Evolutionary conservation across 2,329 filamentous ascomycete species (phyloP).

Genomic region (Epichloe typhina): DNA sequence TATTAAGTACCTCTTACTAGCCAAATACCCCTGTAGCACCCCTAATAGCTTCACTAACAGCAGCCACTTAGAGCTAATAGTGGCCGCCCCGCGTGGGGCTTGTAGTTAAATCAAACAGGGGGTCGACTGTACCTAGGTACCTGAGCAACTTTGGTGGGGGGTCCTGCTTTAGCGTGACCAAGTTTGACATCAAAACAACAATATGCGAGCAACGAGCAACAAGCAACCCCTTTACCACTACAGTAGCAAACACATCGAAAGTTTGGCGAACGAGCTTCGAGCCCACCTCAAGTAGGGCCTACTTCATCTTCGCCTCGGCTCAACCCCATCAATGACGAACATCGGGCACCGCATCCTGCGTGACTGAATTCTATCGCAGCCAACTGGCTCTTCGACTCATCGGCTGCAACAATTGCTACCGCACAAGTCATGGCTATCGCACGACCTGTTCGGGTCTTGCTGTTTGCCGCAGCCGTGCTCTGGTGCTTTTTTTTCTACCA

Average conservation of each 20-base stretch:
- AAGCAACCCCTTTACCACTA: background rate
- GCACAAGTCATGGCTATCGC: conserved; percentile 60
- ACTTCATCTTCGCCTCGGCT: background rate
- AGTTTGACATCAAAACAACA: background rate
- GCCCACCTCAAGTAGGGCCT: too few relatives aligned
- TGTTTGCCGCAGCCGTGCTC: conserved; percentile 54
- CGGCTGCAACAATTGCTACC: background rate
- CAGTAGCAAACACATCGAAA: background rate
- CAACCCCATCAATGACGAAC: background rate
- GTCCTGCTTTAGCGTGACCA: background rate
- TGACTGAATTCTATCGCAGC: background rate
- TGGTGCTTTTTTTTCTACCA: conserved; percentile 72
- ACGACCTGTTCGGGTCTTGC: conserved; percentile 70
- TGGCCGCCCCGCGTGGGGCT: too few relatives aligned
- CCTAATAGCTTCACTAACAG: too few relatives aligned
- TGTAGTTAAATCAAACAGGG: too few relatives aligned
- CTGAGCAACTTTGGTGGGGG: background rate
- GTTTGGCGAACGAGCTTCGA: too few relatives aligned
- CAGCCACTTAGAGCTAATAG: too few relatives aligned
- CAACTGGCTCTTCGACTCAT: background rate
- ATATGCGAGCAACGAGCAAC: background rate
- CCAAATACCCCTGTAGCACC: too few relatives aligned
- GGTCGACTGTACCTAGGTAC: too few relatives aligned
- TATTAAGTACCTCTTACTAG: too few relatives aligned
- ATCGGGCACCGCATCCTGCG: background rate